phyloP scores from a whole-genome alignment of 129 eudicot species.

The Daucus carota region DH1_v3.0 NC_030383.2:3344001-3344500 shows the following conservation, averaged over 20 bases:
- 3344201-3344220: not conserved
- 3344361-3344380: not conserved
- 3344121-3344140: not conserved
- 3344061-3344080: not conserved
- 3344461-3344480: not conserved
- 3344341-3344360: not conserved
- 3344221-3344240: not conserved
- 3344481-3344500: not conserved
- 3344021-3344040: not conserved
- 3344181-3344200: not conserved
- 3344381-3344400: not conserved
- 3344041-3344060: not conserved
- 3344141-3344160: not conserved
- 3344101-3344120: not conserved
- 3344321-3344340: not conserved
- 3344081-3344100: not conserved
- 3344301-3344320: not conserved
- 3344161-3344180: not conserved
- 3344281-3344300: not conserved
- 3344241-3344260: not conserved
- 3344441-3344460: not conserved
- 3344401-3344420: not conserved
- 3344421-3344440: not conserved
- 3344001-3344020: constrained; percentile 15
- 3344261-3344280: not conserved